phyloP scores from a whole-genome alignment of 495 filamentous ascomycete species.

The Lineolata rhizophorae region DNA sequence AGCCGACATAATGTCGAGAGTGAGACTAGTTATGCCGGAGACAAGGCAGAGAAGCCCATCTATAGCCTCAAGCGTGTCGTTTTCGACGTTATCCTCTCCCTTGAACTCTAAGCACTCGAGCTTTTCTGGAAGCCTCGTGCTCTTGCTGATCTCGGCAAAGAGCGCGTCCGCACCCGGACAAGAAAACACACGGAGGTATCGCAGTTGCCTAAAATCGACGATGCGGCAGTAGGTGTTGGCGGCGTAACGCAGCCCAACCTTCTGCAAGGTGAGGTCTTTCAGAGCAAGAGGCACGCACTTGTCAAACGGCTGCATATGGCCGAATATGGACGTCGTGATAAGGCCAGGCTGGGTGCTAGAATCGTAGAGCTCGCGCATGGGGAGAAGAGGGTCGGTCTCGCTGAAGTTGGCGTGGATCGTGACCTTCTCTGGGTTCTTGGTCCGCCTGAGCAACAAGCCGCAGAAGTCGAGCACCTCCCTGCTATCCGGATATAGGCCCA shows the following conservation, averaged over 20 bases:
- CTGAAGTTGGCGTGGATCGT: constrained; percentile 18
- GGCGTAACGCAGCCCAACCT: constrained; percentile 16
- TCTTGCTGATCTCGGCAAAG: constrained; percentile 18
- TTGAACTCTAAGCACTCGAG: constrained; percentile 16
- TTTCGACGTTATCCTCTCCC: constrained; percentile 18
- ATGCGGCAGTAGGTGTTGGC: constrained; percentile 18
- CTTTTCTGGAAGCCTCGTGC: constrained; percentile 13
- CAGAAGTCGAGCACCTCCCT: constrained; percentile 13
- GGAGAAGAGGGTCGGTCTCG: constrained; percentile 8
- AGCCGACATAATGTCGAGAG: constrained; percentile 13
- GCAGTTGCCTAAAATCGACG: constrained; percentile 15
- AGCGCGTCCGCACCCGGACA: constrained; percentile 18
- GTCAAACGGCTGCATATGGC: constrained; percentile 17
- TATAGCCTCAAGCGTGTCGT: constrained; percentile 16
- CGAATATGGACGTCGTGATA: constrained; percentile 16
- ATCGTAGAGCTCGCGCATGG: constrained; percentile 16
- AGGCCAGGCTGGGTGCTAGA: constrained; percentile 16
- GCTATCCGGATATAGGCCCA: constrained; percentile 17
- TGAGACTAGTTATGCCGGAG: constrained; percentile 15
- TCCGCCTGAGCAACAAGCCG: constrained; percentile 12
- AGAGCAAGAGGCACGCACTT: constrained; percentile 18
- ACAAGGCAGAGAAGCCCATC: constrained; percentile 20
- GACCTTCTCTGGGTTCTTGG: constrained; percentile 14
- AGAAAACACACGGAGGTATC: constrained; percentile 11
- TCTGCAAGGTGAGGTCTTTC: constrained; percentile 13